A percentile compares a stretch with the other conserved stretches of the same genome.
phyloP scores from a whole-genome alignment of 768 basidiomycete species.

The Porphyrellus cyaneotinctus region DNA sequence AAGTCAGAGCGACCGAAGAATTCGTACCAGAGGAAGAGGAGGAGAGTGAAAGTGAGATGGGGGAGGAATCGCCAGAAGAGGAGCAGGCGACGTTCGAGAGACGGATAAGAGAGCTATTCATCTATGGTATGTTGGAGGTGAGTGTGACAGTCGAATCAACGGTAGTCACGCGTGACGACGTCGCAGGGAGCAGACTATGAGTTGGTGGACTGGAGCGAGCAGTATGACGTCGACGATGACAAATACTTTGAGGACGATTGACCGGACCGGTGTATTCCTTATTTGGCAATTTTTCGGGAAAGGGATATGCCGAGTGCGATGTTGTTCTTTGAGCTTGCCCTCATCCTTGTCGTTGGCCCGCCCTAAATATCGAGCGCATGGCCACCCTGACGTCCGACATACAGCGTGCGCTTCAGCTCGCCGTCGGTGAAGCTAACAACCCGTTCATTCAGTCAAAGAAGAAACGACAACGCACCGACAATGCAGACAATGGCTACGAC shows the following conservation, averaged over 20 bases:
- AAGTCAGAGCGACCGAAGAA: conserved; percentile 41
- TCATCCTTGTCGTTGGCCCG: conserved; percentile 37
- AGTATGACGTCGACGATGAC: conserved; percentile 59
- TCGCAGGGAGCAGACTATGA: conserved; percentile 66
- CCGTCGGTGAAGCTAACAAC: conserved; percentile 44
- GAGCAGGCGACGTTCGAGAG: conserved; percentile 51
- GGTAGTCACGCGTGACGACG: not conserved
- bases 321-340: conserved; percentile 34
- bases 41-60: conserved; percentile 47
- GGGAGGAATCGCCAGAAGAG: conserved; percentile 54
- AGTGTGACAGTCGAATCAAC: conserved; percentile 20
- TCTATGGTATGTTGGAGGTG: conserved; percentile 74
- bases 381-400: conserved; percentile 40
- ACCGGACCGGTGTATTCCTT: conserved; percentile 3
- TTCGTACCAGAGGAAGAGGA: conserved; percentile 64
- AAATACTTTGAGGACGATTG: conserved; percentile 68
- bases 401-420: conserved; percentile 48
- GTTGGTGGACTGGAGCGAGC: conserved; percentile 70
- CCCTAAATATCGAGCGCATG: conserved; percentile 37
- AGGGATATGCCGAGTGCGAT: not conserved
- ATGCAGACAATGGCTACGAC: conserved; percentile 17
- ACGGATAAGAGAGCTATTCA: conserved; percentile 61
- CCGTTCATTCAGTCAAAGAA: conserved; percentile 36
- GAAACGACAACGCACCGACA: conserved; percentile 30
- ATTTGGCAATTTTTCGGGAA: conserved; percentile 19